Evolutionary conservation across 345 rosid genomes (phyloP).

Genomic region (Bruguiera sexangula): DNA sequence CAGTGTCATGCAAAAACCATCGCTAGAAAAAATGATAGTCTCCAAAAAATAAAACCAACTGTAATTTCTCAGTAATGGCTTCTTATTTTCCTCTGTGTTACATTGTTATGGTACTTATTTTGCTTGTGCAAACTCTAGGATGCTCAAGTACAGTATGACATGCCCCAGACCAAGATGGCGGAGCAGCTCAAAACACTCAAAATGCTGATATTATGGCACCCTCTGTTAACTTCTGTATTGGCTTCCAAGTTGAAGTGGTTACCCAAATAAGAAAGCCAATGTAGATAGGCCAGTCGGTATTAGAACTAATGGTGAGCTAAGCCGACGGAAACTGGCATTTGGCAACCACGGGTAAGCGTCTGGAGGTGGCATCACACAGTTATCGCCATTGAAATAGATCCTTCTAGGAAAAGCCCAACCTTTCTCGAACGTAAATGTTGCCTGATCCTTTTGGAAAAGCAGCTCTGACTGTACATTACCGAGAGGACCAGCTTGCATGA

Average conservation of each 20-base stretch:
- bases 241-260: background rate
- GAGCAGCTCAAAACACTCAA: background rate
- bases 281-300: slow-evolving; percentile 29
- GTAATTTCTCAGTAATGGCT: too few relatives aligned
- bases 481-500: slow-evolving; percentile 64
- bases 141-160: too few relatives aligned
- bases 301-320: slow-evolving; percentile 25
- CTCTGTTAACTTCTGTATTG: too few relatives aligned
- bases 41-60: too few relatives aligned
- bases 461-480: slow-evolving; percentile 91
- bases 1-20: too few relatives aligned
- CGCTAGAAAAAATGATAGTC: too few relatives aligned
- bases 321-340: slow-evolving; percentile 39
- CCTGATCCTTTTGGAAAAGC: slow-evolving; percentile 63
- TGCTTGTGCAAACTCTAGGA: too few relatives aligned
- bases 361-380: slow-evolving; percentile 85
- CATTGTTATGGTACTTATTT: too few relatives aligned
- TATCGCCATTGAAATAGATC: slow-evolving; percentile 85
- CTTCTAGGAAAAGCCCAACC: slow-evolving; percentile 95
- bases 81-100: too few relatives aligned
- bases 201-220: background rate
- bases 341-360: slow-evolving; percentile 87
- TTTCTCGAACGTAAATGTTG: slow-evolving; percentile 63
- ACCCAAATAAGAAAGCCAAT: slow-evolving; percentile 38
- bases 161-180: background rate